Percentiles rank a stretch among this genome's conserved stretches.
Evolutionary conservation across 208 protist genomes (phyloP).

Genomic region (Angomonas deanei): DNA sequence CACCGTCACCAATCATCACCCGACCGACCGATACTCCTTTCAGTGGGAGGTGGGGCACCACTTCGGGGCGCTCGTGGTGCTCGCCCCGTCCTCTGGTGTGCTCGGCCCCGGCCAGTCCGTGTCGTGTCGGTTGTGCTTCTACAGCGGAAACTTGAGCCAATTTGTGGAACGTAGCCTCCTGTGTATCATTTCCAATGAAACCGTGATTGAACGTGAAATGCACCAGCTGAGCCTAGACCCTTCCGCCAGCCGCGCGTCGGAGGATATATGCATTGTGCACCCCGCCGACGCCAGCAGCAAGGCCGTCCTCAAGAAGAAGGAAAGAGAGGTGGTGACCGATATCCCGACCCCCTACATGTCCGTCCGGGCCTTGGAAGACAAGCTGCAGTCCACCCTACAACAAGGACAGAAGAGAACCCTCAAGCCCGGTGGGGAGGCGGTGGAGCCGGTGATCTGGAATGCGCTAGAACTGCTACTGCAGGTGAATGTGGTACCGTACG

Average conservation of each 20-base stretch:
- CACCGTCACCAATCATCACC: conserved; percentile 56
- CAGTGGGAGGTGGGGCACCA: conserved; percentile 36
- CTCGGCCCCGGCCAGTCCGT: conserved; percentile 42
- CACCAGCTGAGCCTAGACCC: conserved; percentile 1
- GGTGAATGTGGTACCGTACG: conserved; percentile 65
- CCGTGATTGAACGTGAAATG: conserved; percentile 9
- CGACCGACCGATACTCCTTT: conserved; percentile 50
- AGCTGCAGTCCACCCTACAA: background rate
- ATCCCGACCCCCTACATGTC: conserved; percentile 29
- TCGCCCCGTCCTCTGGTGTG: conserved; percentile 43
- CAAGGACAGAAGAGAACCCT: background rate
- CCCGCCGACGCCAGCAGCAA: conserved; percentile 3
- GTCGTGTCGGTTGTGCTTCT: conserved; percentile 47
- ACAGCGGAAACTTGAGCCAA: conserved; percentile 78
- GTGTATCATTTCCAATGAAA: conserved; percentile 51
- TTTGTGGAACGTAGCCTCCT: conserved; percentile 54
- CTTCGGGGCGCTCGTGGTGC: conserved; percentile 51
- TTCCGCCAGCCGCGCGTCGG: conserved; percentile 10
- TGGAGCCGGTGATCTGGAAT: conserved; percentile 27
- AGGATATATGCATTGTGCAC: background rate
- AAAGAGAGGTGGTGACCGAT: conserved; percentile 6
- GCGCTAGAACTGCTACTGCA: conserved; percentile 73
- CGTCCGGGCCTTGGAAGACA: conserved; percentile 12
- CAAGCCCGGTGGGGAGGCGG: conserved; percentile 7
- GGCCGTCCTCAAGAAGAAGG: background rate